Base-by-base conservation (phyloP, 2,329 filamentous ascomycete genomes). In the Pestalotiopsis sp. region DNA sequence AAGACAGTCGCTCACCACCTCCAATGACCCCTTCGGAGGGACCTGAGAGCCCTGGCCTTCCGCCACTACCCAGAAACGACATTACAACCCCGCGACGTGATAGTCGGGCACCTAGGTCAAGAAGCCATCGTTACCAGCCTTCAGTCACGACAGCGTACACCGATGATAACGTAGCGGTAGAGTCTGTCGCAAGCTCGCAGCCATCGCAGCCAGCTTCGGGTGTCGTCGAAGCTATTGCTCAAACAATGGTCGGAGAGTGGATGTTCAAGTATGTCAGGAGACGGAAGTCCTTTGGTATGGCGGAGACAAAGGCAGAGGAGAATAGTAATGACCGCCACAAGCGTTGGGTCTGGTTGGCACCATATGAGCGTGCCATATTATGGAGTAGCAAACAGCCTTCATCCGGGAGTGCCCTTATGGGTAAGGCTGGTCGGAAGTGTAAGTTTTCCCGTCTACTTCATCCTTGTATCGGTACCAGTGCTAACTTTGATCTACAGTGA, bases 331-430 rank as follows among this genome's bases (percentile, higher is more conserved):
- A 92, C 72, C 92, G 96, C 38, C 96, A 99, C 79, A 98, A 95
- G 83, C 88, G 96, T 79, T 99, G 96, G 96, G 96, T 99, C 1
- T 99, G 96, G 96, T 88, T 99, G 71, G 96, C 95, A 20, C 96
- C 96, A 2, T 98, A 99, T 77, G 96, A 99, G 81, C 88, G 95
- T 71, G 92, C 95, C 13, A 95, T 99, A 70, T 93, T 99, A 80
- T 99, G 96, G 96, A 98, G 95, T 80, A 97, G 92, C 85, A 98
- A 97, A 85, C 96, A 99, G 81, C 96, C 96, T 17, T 93, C 91
- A 11, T 94, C 91, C 74, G 94, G 95, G 39, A 92, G 90, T 75
- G 95, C 95, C 39, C 82, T 99, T 80, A 87, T 98, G 85, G 96
- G 96, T 73, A 99, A 98, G 84, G 92, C 92, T 77, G 96, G 96